phyloP scores from a whole-genome alignment of 2,329 filamentous ascomycete genomes.

The Mycosphaerella arachidis region DNA sequence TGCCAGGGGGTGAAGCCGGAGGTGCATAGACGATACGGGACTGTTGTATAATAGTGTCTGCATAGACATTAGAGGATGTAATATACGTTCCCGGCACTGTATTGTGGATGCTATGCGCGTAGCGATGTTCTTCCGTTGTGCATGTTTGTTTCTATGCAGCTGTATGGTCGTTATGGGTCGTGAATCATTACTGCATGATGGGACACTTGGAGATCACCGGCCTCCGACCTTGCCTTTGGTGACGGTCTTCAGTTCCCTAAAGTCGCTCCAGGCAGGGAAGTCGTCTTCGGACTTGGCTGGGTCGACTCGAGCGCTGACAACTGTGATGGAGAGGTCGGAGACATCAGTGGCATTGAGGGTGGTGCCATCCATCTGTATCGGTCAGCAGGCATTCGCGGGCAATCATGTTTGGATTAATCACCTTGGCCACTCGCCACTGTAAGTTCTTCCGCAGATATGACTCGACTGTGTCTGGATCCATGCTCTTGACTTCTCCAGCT shows the following conservation, averaged over 20 bases:
- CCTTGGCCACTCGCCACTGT: constrained; percentile 33
- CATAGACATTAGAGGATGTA: neutral
- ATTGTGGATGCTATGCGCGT: neutral
- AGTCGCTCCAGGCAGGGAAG: constrained; percentile 38
- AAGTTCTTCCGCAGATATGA: constrained; percentile 32
- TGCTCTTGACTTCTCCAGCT: constrained; percentile 32
- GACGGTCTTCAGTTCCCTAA: constrained; percentile 18
- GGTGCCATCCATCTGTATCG: constrained; percentile 35
- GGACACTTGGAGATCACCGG: constrained; percentile 6
- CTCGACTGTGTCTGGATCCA: constrained; percentile 26
- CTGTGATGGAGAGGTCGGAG: constrained; percentile 37
- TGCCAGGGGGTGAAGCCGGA: neutral
- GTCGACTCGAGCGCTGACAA: constrained; percentile 37
- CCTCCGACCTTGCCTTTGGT: constrained; percentile 23
- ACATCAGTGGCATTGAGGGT: constrained; percentile 32
- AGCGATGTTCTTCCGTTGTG: neutral
- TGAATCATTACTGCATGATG: neutral
- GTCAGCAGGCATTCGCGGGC: neutral
- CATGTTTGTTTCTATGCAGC: neutral
- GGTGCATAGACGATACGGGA: neutral
- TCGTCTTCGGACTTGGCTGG: constrained; percentile 33
- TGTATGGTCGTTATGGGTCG: neutral
- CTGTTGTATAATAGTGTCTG: neutral
- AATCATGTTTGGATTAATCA: constrained; percentile 11
- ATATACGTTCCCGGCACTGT: neutral